Percentiles rank a stretch among this genome's conserved stretches.
These are phyloP conservation scores for Cokeromyces recurvatus DNA, from an alignment of 371 early-diverging fungal species.

Conservation along the genomic window DNA sequence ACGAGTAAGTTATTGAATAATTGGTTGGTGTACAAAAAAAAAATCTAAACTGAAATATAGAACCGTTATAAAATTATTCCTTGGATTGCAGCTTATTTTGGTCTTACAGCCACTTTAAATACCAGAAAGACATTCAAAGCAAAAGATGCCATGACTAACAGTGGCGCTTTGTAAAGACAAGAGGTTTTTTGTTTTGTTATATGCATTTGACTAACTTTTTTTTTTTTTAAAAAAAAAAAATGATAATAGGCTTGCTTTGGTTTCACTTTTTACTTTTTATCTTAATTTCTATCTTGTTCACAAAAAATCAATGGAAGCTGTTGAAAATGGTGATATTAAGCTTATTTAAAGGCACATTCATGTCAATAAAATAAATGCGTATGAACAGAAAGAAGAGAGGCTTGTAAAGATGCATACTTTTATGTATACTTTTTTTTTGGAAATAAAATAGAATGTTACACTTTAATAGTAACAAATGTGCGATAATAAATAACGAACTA, in stretches of 20 bases:
- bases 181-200: background rate
- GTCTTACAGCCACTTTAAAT: conserved; percentile 32
- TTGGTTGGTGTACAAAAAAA: background rate
- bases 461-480: too few relatives aligned
- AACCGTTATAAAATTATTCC: conserved; percentile 33
- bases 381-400: too few relatives aligned
- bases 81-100: conserved; percentile 44
- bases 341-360: too few relatives aligned
- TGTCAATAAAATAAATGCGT: too few relatives aligned
- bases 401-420: too few relatives aligned
- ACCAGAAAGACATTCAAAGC: conserved; percentile 30
- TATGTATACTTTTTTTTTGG: too few relatives aligned
- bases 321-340: conserved; percentile 12
- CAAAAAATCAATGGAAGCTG: conserved; percentile 20
- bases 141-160: conserved; percentile 28
- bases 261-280: conserved; percentile 38
- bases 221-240: too few relatives aligned
- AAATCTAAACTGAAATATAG: conserved; percentile 9
- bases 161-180: conserved; percentile 42
- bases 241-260: conserved; percentile 26
- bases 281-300: conserved; percentile 33
- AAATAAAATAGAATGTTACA: too few relatives aligned
- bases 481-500: too few relatives aligned
- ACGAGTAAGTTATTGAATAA: conserved; percentile 23
- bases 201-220: background rate